Evolutionary conservation across 1,139 yeast species (phyloP).

Genomic region (Kluyveromyces marxianus): DNA sequence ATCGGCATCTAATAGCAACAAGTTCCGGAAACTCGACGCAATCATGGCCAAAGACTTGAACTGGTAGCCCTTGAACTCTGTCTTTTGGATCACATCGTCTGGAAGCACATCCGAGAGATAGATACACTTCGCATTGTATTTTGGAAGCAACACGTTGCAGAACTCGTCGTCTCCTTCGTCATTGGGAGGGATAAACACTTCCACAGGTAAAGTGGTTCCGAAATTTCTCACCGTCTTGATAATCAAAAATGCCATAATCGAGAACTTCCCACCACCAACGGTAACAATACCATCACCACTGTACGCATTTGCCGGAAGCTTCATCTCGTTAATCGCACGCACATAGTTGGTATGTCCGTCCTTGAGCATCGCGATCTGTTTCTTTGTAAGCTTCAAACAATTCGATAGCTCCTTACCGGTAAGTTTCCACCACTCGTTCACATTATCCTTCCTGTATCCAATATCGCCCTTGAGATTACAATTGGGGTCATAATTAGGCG

Average conservation of each 20-base stretch:
- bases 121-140: conserved; percentile 62
- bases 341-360: conserved; percentile 49
- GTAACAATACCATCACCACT: conserved; percentile 73
- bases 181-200: conserved; percentile 61
- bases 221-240: conserved; percentile 55
- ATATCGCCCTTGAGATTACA: conserved; percentile 23
- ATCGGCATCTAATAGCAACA: conserved; percentile 72
- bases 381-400: conserved; percentile 36
- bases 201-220: conserved; percentile 66
- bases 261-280: conserved; percentile 76
- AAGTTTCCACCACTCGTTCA: conserved; percentile 18
- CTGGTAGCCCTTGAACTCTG: conserved; percentile 65
- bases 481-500: conserved; percentile 14
- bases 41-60: conserved; percentile 70
- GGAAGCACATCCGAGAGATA: conserved; percentile 53
- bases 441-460: conserved; percentile 21
- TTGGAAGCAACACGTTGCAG: conserved; percentile 59
- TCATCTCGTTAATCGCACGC: conserved; percentile 38
- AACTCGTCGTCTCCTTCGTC: conserved; percentile 60
- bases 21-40: conserved; percentile 69
- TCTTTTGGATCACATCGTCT: conserved; percentile 35
- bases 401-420: conserved; percentile 18
- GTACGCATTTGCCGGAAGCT: conserved; percentile 42
- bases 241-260: conserved; percentile 63
- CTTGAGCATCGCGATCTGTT: conserved; percentile 42